phyloP scores from a whole-genome alignment of 164 flowering plant species.

The Aristolochia fimbriata region DNA sequence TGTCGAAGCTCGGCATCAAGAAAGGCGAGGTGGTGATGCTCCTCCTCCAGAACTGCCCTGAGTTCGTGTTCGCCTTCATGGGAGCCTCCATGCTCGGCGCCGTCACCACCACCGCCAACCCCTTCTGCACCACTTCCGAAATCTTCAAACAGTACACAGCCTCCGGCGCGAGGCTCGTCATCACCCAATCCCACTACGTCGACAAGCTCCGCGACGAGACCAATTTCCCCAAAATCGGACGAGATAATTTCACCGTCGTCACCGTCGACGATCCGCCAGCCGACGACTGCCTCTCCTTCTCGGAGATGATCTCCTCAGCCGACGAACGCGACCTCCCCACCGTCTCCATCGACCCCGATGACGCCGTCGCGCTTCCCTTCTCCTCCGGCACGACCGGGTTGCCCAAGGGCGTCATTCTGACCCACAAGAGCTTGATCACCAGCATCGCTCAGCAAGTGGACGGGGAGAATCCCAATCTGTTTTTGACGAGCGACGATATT shows the following conservation, averaged over 20 bases:
- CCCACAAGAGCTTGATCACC: constrained; percentile 59
- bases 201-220: constrained; percentile 31
- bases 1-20: constrained; percentile 36
- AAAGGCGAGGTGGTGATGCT: constrained; percentile 59
- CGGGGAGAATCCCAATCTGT: constrained; percentile 71
- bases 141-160: constrained; percentile 37
- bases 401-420: constrained; percentile 73
- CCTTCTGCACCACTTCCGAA: constrained; percentile 57
- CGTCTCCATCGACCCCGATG: constrained; percentile 28
- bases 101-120: constrained; percentile 61
- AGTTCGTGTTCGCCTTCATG: constrained; percentile 66
- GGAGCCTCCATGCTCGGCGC: constrained; percentile 75
- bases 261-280: constrained; percentile 49
- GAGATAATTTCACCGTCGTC: constrained; percentile 29
- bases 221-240: constrained; percentile 12
- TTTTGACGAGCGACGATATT: constrained; percentile 39
- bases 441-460: constrained; percentile 80
- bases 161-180: constrained; percentile 36
- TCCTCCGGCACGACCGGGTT: constrained; percentile 87
- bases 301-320: constrained; percentile 30
- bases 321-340: constrained; percentile 30
- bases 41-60: constrained; percentile 62
- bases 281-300: constrained; percentile 45
- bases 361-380: constrained; percentile 63
- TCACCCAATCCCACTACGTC: constrained; percentile 49